Percentiles rank a stretch among this genome's conserved stretches.
phyloP scores from a whole-genome alignment of 2,329 filamentous ascomycete species.

The Exophiala aquamarina region DNA sequence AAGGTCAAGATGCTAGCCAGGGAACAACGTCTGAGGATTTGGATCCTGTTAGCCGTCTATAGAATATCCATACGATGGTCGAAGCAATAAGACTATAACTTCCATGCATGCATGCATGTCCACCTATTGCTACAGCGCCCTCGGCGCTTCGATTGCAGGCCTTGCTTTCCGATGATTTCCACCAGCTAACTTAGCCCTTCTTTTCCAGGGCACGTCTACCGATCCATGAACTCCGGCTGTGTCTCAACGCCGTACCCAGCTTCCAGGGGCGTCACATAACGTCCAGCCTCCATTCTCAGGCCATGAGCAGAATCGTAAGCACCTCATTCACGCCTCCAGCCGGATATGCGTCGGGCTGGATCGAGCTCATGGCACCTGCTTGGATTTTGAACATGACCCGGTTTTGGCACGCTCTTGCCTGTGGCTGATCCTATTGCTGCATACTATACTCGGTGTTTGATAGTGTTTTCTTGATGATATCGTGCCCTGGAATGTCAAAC shows the following conservation, averaged over 20 bases:
- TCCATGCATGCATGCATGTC: too few species aligned
- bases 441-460: constrained; percentile 39
- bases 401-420: constrained; percentile 27
- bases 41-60: background rate
- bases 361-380: constrained; percentile 21
- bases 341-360: constrained; percentile 24
- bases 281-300: constrained; percentile 79
- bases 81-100: too few species aligned
- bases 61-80: too few species aligned
- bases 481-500: constrained; percentile 28
- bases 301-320: constrained; percentile 83
- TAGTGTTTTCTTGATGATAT: constrained; percentile 23
- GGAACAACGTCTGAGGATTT: background rate
- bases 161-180: constrained; percentile 78
- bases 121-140: background rate
- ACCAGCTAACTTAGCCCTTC: constrained; percentile 82
- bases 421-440: constrained; percentile 26
- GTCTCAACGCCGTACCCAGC: constrained; percentile 92
- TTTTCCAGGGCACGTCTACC: constrained; percentile 72
- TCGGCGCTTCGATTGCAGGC: constrained; percentile 63
- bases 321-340: constrained; percentile 45
- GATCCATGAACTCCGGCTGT: constrained; percentile 73
- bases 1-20: background rate
- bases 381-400: constrained; percentile 28
- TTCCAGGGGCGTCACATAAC: constrained; percentile 80